A percentile compares a stretch with the other conserved stretches of the same genome.
Evolutionary conservation across 306 rosid species (phyloP).

Genomic region (Inga leiocalycina): DNA sequence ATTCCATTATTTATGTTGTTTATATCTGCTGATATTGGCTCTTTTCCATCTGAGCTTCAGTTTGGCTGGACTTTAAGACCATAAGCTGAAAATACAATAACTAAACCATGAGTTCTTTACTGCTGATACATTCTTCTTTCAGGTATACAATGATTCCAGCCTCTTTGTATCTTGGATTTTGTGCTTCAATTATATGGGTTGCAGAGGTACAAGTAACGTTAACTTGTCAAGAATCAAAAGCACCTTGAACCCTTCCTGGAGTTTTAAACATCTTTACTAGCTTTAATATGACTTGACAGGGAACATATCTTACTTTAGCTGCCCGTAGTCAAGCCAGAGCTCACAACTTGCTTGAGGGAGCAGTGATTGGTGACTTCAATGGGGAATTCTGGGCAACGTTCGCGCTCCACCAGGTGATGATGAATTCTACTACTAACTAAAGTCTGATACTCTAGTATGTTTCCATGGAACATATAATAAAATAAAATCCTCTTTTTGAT

Average conservation of each 20-base stretch:
- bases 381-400: conserved; percentile 92
- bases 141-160: conserved; percentile 98
- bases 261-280: conserved; percentile 24
- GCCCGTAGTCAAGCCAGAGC: conserved; percentile 81
- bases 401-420: conserved; percentile 82
- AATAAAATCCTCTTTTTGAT: neutral
- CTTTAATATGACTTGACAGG: conserved; percentile 56
- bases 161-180: conserved; percentile 83
- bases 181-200: conserved; percentile 98
- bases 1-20: conserved; percentile 7
- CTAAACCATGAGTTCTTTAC: conserved; percentile 22
- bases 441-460: neutral
- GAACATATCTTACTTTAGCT: conserved; percentile 84
- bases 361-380: conserved; percentile 85
- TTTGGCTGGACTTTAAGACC: conserved; percentile 23
- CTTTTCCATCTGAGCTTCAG: conserved; percentile 10
- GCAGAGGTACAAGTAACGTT: conserved; percentile 66
- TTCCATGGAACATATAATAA: neutral
- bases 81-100: conserved; percentile 10
- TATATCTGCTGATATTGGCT: neutral
- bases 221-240: conserved; percentile 26
- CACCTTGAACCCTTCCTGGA: conserved; percentile 27
- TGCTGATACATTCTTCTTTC: conserved; percentile 28
- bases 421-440: neutral
- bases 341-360: conserved; percentile 68